Evolutionary conservation across 768 basidiomycete species (phyloP), one percentile per base, ranked within the genome.

Genomic region (Termitomyces sp.): DNA sequence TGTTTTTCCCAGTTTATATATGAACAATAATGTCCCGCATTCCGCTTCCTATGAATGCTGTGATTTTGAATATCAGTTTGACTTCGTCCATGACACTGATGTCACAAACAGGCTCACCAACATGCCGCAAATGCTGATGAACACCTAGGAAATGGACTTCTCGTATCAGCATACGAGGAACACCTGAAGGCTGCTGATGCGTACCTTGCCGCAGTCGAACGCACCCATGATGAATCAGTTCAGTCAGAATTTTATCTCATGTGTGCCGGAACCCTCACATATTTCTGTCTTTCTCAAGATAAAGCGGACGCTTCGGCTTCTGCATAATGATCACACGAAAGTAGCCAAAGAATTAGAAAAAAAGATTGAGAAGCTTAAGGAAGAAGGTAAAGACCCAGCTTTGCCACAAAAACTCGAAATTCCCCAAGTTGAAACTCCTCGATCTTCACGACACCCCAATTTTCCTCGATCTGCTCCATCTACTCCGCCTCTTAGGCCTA

Each of bases 121-220:
- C 89, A 92, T 71, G 87, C 87, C 54, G 85, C 86, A 16, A 88
- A 87, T 65, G 90, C 90, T 36, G 90, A 92, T 52, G 89, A 92
- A 58, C 83, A 80, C 65, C 66, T 80, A 46, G 77, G 76, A 13
- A 79, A 82, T 58, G 91, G 91, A 13, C 74, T 90, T 6, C 78
- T 90, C 53, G 80, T 90, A 22, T 82, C 83, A 36, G 88, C 91
- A 11, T 78, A 83, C 26, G 85, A 89, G 60, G 87, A 92, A 61
- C 88, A 92, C 63, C 69, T 75, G 60, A 87, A 85, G 65, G 89
- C 92, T 30, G 89, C 90, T 16, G 85, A 86, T 59, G 86, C 87
- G 2, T 92, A 90, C 66, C 70, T 80, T 57, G 82, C 81, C 35
- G 89, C 90, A 56, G 78, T 89, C 60, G 85, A 92, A 43, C 83